A percentile compares a stretch with the other conserved stretches of the same genome.
Evolutionary conservation across 2,329 filamentous ascomycete species (phyloP).

Genomic region (Trichoderma hamatum): DNA sequence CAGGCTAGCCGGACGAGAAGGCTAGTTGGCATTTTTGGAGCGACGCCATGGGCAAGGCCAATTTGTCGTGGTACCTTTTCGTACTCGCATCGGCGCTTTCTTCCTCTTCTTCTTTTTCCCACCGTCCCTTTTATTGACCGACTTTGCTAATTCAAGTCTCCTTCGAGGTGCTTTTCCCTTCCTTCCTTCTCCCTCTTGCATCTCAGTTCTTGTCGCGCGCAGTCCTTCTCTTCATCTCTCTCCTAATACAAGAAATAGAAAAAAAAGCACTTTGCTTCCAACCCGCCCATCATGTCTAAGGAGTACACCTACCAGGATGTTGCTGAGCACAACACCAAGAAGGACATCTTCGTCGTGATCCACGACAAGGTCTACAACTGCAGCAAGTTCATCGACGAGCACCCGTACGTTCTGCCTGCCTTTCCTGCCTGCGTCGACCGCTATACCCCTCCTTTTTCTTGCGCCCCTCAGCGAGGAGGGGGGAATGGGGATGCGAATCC

Average conservation of each 20-base stretch:
- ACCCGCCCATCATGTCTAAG: constrained; percentile 39
- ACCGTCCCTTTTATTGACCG: constrained; percentile 23
- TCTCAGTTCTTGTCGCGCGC: not conserved
- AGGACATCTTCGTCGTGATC: constrained; percentile 87
- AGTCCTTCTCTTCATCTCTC: not conserved
- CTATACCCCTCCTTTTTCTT: not conserved
- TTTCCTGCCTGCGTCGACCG: not conserved
- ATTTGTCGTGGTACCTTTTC: not conserved
- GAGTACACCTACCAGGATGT: constrained; percentile 80
- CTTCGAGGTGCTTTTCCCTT: constrained; percentile 1
- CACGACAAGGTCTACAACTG: constrained; percentile 96
- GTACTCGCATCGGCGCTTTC: constrained; percentile 16
- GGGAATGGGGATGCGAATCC: not conserved
- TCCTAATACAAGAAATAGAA: not conserved
- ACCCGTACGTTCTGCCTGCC: constrained; percentile 66
- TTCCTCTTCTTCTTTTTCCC: not conserved
- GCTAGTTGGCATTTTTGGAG: constrained; percentile 15
- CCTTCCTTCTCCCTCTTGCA: not conserved
- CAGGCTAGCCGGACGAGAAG: not conserved
- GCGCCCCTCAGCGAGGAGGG: not conserved
- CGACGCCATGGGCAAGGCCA: constrained; percentile 4
- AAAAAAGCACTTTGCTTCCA: not conserved
- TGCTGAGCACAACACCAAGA: constrained; percentile 86
- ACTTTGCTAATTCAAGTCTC: constrained; percentile 7
- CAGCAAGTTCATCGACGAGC: constrained; percentile 92